These are phyloP conservation scores for Neurospora sp. DNA, from an alignment of 495 filamentous ascomycete species.

Conservation along the genomic window DNA sequence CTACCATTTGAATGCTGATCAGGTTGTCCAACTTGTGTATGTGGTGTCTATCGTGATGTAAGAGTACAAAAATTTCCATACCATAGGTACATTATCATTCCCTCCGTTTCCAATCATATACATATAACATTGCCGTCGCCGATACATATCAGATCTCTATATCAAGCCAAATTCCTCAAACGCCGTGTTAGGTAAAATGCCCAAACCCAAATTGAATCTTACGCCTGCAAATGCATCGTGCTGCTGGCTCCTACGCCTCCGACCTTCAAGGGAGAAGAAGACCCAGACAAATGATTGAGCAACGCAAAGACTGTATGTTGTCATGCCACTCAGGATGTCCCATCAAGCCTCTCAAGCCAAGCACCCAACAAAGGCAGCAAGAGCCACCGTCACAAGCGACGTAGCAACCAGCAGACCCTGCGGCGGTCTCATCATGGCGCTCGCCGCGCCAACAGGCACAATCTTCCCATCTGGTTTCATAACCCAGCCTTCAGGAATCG, in stretches of 20 bases:
- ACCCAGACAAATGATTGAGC: neutral
- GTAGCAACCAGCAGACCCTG: neutral
- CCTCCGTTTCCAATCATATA: neutral
- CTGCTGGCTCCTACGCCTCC: neutral
- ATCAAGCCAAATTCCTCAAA: neutral
- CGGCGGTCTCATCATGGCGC: conserved; percentile 3
- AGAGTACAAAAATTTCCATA: neutral
- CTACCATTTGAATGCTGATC: neutral
- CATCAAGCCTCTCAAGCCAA: neutral
- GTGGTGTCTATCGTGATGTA: neutral
- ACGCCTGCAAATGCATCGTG: neutral
- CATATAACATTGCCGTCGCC: neutral
- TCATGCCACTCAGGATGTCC: neutral
- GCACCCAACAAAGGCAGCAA: neutral
- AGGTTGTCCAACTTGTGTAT: neutral
- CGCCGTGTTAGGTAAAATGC: neutral
- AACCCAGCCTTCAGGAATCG: conserved; percentile 62
- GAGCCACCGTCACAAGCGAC: neutral
- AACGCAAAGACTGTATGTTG: neutral
- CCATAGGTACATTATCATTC: neutral
- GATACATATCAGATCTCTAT: neutral
- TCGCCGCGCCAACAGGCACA: conserved; percentile 43
- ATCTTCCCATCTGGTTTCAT: conserved; percentile 63
- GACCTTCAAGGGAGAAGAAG: neutral
- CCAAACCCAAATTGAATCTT: neutral